Evolutionary conservation across 2,329 filamentous ascomycete genomes (phyloP).

Genomic region (Trichophyton verrucosum): DNA sequence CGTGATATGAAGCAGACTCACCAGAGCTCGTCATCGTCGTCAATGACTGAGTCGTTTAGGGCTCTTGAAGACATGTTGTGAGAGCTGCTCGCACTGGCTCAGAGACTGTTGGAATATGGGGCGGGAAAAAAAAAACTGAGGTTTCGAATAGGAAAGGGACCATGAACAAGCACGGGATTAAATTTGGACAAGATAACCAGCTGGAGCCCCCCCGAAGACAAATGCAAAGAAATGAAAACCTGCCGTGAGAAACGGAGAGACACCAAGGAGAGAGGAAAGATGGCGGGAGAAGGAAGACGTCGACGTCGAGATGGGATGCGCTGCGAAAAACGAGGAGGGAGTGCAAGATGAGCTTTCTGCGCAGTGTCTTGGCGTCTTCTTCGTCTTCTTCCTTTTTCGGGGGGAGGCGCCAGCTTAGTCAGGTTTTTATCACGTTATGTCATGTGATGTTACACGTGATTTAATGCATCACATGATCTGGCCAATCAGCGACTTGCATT

Average conservation of each 20-base stretch:
- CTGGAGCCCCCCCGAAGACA: background rate
- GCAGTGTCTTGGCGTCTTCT: constrained; percentile 4
- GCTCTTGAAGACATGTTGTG: constrained; percentile 33
- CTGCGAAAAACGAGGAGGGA: constrained; percentile 12
- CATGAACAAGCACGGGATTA: constrained; percentile 6
- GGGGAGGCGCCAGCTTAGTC: constrained; percentile 13
- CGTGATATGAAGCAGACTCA: constrained; percentile 17
- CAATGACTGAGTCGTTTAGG: constrained; percentile 38
- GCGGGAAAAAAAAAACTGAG: background rate
- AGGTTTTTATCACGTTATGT: background rate
- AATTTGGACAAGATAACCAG: background rate
- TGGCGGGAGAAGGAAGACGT: background rate
- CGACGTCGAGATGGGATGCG: background rate
- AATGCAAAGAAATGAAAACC: constrained; percentile 5
- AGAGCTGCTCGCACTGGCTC: constrained; percentile 4
- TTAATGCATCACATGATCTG: background rate
- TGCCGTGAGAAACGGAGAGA: constrained; percentile 13
- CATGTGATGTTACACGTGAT: background rate
- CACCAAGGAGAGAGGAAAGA: constrained; percentile 17
- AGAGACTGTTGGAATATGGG: background rate
- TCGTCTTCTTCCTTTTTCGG: background rate
- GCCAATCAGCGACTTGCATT: constrained; percentile 7
- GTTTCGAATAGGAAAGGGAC: background rate
- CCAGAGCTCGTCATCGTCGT: constrained; percentile 40
- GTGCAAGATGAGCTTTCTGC: constrained; percentile 10